Conservation (phyloP, 2,329 filamentous ascomycete species). For the Talaromyces sp. region DNA sequence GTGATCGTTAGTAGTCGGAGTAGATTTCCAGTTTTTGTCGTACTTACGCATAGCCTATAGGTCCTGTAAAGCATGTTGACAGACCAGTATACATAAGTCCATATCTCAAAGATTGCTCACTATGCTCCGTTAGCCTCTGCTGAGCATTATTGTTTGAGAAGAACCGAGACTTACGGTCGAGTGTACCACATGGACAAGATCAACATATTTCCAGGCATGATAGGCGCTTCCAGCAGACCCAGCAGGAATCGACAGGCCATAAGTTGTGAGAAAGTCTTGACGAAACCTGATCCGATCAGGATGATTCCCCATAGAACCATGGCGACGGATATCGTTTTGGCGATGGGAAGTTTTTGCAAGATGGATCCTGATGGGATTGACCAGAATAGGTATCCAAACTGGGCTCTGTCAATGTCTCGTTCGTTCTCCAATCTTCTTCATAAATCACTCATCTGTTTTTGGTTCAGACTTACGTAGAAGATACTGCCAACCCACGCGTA, state of each 20-base stretch:
- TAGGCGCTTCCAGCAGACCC: not conserved
- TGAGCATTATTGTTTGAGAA: not conserved
- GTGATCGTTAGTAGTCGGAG: not conserved
- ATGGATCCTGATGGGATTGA: not conserved
- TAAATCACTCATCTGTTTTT: not conserved
- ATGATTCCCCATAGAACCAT: not conserved
- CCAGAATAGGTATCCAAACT: not conserved
- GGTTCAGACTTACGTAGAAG: conserved; percentile 2
- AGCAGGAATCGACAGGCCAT: not conserved
- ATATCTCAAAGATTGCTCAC: not conserved
- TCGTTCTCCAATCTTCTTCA: not conserved
- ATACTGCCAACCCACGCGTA: conserved; percentile 4
- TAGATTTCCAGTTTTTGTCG: not conserved
- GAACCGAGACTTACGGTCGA: not conserved
- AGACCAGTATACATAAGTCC: not conserved
- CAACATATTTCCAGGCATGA: not conserved
- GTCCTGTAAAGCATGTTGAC: not conserved
- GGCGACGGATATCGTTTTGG: not conserved
- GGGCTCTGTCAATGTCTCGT: not conserved
- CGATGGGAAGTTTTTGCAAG: not conserved
- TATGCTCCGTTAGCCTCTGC: not conserved
- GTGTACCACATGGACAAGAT: not conserved
- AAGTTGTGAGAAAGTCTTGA: not conserved
- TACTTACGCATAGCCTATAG: not conserved
- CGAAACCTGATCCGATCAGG: not conserved